A percentile compares a stretch with the other conserved stretches of the same genome.
Conservation (phyloP, 2,329 filamentous ascomycete species). For the Clarireedia homoeocarpa region DNA sequence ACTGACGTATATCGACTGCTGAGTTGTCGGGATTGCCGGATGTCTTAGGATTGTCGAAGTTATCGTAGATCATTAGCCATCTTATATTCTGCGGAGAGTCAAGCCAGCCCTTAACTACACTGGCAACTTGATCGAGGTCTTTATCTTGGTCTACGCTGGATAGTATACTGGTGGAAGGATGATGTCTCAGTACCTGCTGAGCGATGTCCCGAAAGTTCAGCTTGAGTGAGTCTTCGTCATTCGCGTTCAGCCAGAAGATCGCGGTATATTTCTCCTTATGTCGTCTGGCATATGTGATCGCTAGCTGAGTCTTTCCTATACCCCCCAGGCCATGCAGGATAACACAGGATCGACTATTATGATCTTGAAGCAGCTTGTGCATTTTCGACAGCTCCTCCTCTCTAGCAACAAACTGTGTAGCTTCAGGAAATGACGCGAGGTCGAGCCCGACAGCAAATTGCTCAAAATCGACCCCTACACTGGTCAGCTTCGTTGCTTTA, state of each 20-base stretch:
- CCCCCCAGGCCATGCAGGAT: constrained; percentile 27
- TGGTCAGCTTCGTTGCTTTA: too few species aligned
- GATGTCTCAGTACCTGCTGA: constrained; percentile 24
- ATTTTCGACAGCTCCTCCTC: background rate
- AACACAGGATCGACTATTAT: background rate
- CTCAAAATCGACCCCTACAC: too few species aligned
- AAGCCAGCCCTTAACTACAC: constrained; percentile 34
- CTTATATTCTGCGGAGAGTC: constrained; percentile 27
- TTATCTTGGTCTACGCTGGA: constrained; percentile 16
- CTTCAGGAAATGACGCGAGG: too few species aligned
- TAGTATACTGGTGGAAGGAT: constrained; percentile 23
- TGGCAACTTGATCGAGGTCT: constrained; percentile 24
- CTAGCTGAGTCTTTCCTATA: constrained; percentile 38
- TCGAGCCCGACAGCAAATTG: too few species aligned
- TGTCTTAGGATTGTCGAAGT: constrained; percentile 32
- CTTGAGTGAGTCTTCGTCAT: constrained; percentile 30
- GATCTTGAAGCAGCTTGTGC: background rate
- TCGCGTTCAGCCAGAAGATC: constrained; percentile 37
- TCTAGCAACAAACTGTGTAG: background rate
- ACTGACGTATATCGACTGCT: constrained; percentile 9
- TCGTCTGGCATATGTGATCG: constrained; percentile 30
- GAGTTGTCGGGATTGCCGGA: background rate
- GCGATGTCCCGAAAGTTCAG: constrained; percentile 30
- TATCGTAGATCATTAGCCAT: constrained; percentile 25
- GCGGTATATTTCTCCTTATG: constrained; percentile 32